Conservation (phyloP, 768 basidiomycete species). For the Amanita jacksonii region DNA sequence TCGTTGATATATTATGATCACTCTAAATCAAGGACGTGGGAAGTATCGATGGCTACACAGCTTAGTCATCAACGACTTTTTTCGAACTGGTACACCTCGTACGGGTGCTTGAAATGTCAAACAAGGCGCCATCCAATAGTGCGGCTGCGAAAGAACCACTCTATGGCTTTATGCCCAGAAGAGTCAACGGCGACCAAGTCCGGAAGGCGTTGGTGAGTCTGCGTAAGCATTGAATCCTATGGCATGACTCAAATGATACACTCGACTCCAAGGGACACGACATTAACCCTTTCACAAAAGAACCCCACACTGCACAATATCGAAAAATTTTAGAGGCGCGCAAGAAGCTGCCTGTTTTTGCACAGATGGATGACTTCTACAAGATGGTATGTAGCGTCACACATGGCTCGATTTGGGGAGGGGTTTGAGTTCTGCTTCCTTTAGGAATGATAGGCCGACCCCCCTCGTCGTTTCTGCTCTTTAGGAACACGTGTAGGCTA, state of each 20-base stretch:
- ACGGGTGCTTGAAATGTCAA: not conserved
- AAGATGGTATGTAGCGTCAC: conserved; percentile 56
- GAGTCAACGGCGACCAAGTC: conserved; percentile 56
- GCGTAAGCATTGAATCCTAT: not conserved
- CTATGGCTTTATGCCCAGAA: conserved; percentile 64
- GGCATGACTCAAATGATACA: not conserved
- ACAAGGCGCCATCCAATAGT: conserved; percentile 1
- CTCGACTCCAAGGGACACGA: conserved; percentile 52
- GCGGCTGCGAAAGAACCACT: conserved; percentile 44
- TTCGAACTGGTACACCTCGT: conserved; percentile 21
- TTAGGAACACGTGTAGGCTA: conserved; percentile 8
- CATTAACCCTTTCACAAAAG: conserved; percentile 83
- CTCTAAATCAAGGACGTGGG: too few relatives aligned
- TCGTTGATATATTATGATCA: too few relatives aligned
- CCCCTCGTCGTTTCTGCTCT: conserved; percentile 18
- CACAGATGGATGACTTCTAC: conserved; percentile 90
- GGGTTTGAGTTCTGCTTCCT: conserved; percentile 36
- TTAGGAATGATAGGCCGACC: conserved; percentile 30
- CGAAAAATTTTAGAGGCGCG: conserved; percentile 77
- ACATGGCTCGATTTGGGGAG: conserved; percentile 23
- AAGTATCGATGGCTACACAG: conserved; percentile 1
- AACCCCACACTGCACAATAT: conserved; percentile 69
- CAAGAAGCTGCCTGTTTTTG: conserved; percentile 84
- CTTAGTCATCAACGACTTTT: conserved; percentile 19
- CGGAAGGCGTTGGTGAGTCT: conserved; percentile 57